Base-by-base conservation (phyloP, 2,329 filamentous ascomycete genomes). In the Venturia oleaginea region DNA sequence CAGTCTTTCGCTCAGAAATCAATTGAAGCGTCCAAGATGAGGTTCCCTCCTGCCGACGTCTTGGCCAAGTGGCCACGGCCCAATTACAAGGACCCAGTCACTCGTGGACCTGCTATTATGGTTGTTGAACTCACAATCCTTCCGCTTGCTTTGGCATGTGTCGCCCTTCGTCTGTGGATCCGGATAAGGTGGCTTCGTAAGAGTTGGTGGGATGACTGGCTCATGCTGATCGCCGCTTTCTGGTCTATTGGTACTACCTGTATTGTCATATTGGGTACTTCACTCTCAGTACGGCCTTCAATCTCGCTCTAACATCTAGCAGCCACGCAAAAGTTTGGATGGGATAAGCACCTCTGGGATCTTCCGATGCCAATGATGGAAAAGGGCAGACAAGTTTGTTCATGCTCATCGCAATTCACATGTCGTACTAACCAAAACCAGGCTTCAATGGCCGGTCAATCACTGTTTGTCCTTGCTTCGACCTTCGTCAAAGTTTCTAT, bases 271-370 rank as follows among this genome's bases (percentile, higher is more conserved):
- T 22, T 60, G n/a, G 30, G 51, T 55, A n/a, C 13, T 51, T 62
- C 19, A 27, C 48, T 54, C 64, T 63, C 55, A 62, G 59, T 42
- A 24, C 34, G 24, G 22, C 34, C 2, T 19, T 17, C 3, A 7
- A 22, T 24, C 24, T 30, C 15, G n/a, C 24, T 42, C 42, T 57
- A 17, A 57, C 27, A 19, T 57, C 24, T n/a, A 46, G 11, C 22
- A 65, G 73, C 74, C 15, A 73, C 73, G 59, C 72, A 74, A 62
- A 61, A 72, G 64, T 76, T 75, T 63, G 74, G 74, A 40, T 76
- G 74, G 74, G 72, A 75, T 64, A 70, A 71, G 27, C 74, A 76
- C 67, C 73, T 72, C 46, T 76, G 73, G 73, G 74, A 76, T 68
- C 57, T 68, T 55, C 65, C 64, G 43, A 51, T 59, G 65, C 69